Percentiles rank a stretch among this genome's conserved stretches.
Evolutionary conservation across 805 yeast species (phyloP).

Genomic region (Debaryomyces tyrocola): DNA sequence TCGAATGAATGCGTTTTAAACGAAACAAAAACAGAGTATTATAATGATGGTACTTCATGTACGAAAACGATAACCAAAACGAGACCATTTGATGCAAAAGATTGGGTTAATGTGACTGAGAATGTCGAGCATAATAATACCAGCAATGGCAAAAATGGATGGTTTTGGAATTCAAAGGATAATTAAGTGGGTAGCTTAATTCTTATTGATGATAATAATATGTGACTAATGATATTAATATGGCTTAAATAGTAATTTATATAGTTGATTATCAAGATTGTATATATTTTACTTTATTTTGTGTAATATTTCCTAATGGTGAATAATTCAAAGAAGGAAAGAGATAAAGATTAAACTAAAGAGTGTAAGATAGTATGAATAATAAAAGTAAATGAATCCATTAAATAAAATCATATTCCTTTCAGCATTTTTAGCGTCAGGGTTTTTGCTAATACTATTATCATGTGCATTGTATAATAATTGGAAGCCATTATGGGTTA

Average conservation of each 20-base stretch:
- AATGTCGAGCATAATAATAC: conserved; percentile 12
- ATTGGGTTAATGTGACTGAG: conserved; percentile 34
- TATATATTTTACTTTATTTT: background rate
- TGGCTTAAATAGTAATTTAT: background rate
- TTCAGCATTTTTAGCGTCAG: conserved; percentile 46
- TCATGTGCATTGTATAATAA: conserved; percentile 47
- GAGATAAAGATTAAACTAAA: too few species aligned
- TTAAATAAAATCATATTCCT: conserved; percentile 47
- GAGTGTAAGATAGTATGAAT: too few species aligned
- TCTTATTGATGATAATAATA: background rate
- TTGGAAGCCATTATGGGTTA: conserved; percentile 44
- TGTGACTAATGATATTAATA: background rate
- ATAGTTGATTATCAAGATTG: background rate
- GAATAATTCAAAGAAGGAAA: too few species aligned
- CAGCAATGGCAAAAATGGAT: conserved; percentile 13
- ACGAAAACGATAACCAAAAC: conserved; percentile 29
- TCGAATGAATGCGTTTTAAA: conserved; percentile 27
- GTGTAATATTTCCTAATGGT: background rate
- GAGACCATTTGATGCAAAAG: conserved; percentile 32
- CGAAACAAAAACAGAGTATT: conserved; percentile 34
- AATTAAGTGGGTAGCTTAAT: background rate
- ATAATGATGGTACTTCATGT: conserved; percentile 36
- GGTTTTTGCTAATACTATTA: conserved; percentile 42
- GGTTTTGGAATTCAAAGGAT: conserved; percentile 22
- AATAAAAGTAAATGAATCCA: conserved; percentile 34